Conservation (phyloP, 2,329 filamentous ascomycete species). For the Emergomyces pasteurianus region DNA sequence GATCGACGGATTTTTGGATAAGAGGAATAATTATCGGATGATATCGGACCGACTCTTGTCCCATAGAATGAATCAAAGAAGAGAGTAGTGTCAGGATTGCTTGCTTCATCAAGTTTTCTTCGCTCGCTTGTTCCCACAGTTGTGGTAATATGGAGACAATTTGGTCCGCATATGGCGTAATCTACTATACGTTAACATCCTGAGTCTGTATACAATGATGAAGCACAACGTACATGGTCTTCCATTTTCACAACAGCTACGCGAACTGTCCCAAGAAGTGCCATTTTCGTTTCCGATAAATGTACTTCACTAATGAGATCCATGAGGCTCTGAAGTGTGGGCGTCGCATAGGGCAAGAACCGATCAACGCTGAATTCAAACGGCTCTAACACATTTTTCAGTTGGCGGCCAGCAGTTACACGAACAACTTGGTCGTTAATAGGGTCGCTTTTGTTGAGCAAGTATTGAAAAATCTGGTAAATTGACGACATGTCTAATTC, state of each 20-base stretch:
- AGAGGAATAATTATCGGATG: slow-evolving; percentile 72
- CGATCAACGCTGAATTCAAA: slow-evolving; percentile 63
- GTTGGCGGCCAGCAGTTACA: slow-evolving; percentile 76
- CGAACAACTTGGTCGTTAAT: slow-evolving; percentile 85
- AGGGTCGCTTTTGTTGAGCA: slow-evolving; percentile 64
- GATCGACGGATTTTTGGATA: slow-evolving; percentile 66
- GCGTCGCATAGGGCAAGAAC: slow-evolving; percentile 67
- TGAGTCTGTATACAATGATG: neutral
- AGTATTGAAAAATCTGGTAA: slow-evolving; percentile 80
- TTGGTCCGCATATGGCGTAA: slow-evolving; percentile 57
- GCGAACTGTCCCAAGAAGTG: slow-evolving; percentile 74
- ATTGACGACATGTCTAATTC: slow-evolving; percentile 58
- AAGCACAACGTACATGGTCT: slow-evolving; percentile 41
- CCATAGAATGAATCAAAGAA: slow-evolving; percentile 77
- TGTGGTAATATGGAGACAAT: slow-evolving; percentile 69
- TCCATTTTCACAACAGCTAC: slow-evolving; percentile 73
- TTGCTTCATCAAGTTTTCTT: slow-evolving; percentile 89
- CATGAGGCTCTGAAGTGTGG: slow-evolving; percentile 62
- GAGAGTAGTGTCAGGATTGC: slow-evolving; percentile 77
- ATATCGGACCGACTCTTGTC: slow-evolving; percentile 62
- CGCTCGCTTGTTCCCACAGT: slow-evolving; percentile 74
- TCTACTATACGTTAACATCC: slow-evolving; percentile 24
- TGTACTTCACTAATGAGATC: slow-evolving; percentile 67
- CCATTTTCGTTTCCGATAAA: slow-evolving; percentile 79
- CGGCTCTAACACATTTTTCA: slow-evolving; percentile 70